Base-by-base conservation (phyloP, 495 filamentous ascomycete species). In the Trichoderma reesei region DNA sequence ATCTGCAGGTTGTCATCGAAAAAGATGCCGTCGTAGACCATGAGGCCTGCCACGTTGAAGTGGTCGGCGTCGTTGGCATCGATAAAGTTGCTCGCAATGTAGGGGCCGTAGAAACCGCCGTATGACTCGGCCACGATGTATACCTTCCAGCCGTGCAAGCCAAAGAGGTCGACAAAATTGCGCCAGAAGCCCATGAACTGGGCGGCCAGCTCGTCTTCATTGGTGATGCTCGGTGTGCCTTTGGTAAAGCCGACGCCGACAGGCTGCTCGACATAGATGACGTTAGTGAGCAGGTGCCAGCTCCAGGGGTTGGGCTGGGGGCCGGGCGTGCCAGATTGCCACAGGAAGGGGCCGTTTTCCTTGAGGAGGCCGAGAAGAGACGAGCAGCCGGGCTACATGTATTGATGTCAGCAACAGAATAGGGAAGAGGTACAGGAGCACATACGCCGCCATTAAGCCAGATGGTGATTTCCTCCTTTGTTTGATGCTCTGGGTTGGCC, bases 101-200 rank as follows among this genome's bases (percentile, higher is more conserved):
- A 95, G 0, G 90, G 88, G 42, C 91, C 85, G 67, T 92, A 95
- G 64, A 79, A 79, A 5, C 90, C 90, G 26, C 87, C 89, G 69
- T 90, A 88, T 48, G 82, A 86, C 68, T 90, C 87, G 0, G 87
- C 88, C 2, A 86, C 80, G 61, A 90, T 80, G 67, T 87, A 91
- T 1, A 90, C 80, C 65, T 86, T 86, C 66, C 79, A 81, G 9
- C 78, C 75, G 18, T 89, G 80, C 69, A 90, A 72, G 33, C 70
- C 74, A 64, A 91, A 91, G 2, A 84, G 85, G 37, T 89, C 75
- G 54, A 90, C 79, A 54, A 91, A 91, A 60, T 85, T 80, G 76
- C 82, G 83, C 77, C 82, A 89, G 72, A 88, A 90, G 48, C 84
- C 85, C 62, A 84, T 75, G 74, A 92, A 92, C 66, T 92, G 82